Percentiles rank a stretch among this genome's conserved stretches.
These are phyloP conservation scores for Trypanosoma grayi DNA, from an alignment of 208 protist species.

Conservation along the genomic window DNA sequence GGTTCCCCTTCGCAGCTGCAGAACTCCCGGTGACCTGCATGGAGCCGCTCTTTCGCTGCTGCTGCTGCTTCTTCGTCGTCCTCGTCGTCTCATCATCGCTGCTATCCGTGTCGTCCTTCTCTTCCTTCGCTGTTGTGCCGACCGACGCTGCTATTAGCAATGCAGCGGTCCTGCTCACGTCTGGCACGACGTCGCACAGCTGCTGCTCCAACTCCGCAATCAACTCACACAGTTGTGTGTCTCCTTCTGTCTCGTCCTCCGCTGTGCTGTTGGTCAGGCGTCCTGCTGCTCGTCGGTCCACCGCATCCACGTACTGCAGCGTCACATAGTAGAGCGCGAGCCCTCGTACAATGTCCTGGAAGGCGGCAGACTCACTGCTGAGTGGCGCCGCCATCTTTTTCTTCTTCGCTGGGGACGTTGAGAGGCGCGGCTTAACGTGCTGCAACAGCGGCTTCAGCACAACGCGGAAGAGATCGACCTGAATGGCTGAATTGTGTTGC, in stretches of 20 bases:
- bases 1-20: background rate
- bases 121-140: background rate
- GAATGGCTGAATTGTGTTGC: conserved; percentile 6
- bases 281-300: background rate
- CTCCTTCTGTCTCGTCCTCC: background rate
- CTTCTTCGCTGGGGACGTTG: background rate
- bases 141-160: background rate
- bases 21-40: background rate
- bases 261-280: background rate
- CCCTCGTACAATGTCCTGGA: background rate
- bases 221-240: conserved; percentile 7
- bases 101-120: background rate
- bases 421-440: background rate
- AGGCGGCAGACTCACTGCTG: background rate
- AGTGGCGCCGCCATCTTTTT: background rate
- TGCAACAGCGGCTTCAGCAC: conserved; percentile 24
- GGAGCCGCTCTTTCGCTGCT: background rate
- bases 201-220: conserved; percentile 10
- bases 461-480: conserved; percentile 17
- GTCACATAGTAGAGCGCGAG: conserved; percentile 16
- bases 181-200: conserved; percentile 1
- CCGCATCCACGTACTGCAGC: conserved; percentile 11
- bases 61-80: background rate
- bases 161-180: background rate
- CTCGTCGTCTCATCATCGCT: conserved; percentile 1